Conservation (phyloP, 2,329 filamentous ascomycete species). For the Mariannaea sp. region DNA sequence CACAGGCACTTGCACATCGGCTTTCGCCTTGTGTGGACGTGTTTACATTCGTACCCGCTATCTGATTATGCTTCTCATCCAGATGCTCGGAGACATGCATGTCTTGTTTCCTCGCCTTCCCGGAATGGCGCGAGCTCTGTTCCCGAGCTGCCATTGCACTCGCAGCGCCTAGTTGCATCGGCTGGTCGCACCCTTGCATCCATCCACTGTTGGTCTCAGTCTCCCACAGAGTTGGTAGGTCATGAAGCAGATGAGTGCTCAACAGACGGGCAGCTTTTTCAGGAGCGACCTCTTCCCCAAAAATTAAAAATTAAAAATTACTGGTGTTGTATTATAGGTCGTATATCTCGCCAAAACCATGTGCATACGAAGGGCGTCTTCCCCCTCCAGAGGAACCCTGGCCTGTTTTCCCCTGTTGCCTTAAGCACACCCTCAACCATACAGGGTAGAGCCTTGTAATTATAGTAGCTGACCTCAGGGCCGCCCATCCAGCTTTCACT, state of each 20-base stretch:
- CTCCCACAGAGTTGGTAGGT: too few relatives aligned
- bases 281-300: too few relatives aligned
- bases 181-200: too few relatives aligned
- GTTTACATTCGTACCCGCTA: conserved; percentile 6
- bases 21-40: conserved; percentile 2
- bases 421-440: neutral
- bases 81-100: conserved; percentile 10
- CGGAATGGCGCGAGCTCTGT: conserved; percentile 21
- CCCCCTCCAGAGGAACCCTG: too few relatives aligned
- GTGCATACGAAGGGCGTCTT: too few relatives aligned
- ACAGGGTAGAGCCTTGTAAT: conserved; percentile 4
- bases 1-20: neutral
- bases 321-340: too few relatives aligned
- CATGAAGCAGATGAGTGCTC: neutral
- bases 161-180: conserved; percentile 4
- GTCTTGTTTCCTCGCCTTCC: conserved; percentile 23
- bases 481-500: conserved; percentile 1
- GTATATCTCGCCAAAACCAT: too few relatives aligned
- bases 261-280: neutral
- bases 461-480: conserved; percentile 3
- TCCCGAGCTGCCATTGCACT: conserved; percentile 24
- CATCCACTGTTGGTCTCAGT: conserved; percentile 20
- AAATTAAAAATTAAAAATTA: too few relatives aligned
- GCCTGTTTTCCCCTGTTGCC: neutral
- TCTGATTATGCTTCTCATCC: conserved; percentile 8